Evolutionary conservation across 164 flowering plant species (phyloP), one percentile per base, ranked within the genome.

Genomic region (Cinnamomum micranthum): DNA sequence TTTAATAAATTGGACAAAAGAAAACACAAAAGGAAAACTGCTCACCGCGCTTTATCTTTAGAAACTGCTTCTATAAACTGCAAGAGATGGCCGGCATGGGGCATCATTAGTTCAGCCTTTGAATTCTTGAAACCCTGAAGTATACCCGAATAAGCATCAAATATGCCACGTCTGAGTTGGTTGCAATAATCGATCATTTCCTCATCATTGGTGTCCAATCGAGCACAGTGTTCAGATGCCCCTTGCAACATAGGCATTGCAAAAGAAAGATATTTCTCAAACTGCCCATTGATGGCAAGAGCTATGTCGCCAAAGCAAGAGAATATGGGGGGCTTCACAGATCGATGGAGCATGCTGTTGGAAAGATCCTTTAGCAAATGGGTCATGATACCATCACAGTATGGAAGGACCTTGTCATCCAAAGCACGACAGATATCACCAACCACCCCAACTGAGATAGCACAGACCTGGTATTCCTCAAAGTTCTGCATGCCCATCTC

Each of bases 241-340:
- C 86, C 86, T 72, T 90, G 88, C 89, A 91, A 82, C 88, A 90
- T 89, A 12, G 86, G 87, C 60, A 92, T 72, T 14, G 92, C 90
- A 82, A 80, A 82, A 0, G 80, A 77, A 20, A 88, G 81, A 74
- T 91, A 92, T 79, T 90, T 92, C 80, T 89, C 94, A 77, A 92
- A 92, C 35, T 89, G 83, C 41, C 80, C 88, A 13, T 91, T 88
- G 47, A 93, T 91, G 14, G 97, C 95, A 31, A 92, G 88, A 71
- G 90, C 97, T 77, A 92, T 87, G 77, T 92, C 97, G 23, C 97
- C 97, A 84, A 92, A 90, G 86, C 91, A 91, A 27, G 95, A 90
- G 76, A 92, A 90, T 76, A 92, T 90, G 10, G 94, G 90, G 27
- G 97, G 97, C 82, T 91, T 92, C 15, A 92, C 97, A 63, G 93